Base-by-base conservation (phyloP, 306 rosid genomes). In the Nissolia schottii region DNA sequence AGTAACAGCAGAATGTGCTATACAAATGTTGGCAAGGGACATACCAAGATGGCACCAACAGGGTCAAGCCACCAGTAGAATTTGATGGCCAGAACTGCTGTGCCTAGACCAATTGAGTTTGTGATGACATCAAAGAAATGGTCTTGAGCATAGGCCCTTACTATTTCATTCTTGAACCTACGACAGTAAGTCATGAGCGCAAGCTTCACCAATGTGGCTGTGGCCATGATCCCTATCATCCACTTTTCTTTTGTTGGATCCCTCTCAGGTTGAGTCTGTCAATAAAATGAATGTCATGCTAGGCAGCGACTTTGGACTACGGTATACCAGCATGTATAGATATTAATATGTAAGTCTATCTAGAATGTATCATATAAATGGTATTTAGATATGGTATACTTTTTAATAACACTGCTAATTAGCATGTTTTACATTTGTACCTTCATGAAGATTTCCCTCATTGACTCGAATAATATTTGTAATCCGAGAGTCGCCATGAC, bases 1-100 rank as follows among this genome's bases (percentile, higher is more conserved):
- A 57, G 7, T 15, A 58, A 15, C 31, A 58, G 23, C 7, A 32
- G 3, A 12, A 28, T 66, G 27, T 28, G 25, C 25, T 7, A 4
- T 43, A 23, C n/a, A 56, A 4, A 31, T 6, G 13, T 25, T 23
- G 3, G 19, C 1, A 24, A 28, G 48, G 48, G 28, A 84, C 84
- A 32, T 79, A 89, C 98, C 70, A 88, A 9, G 27, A 91, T 76
- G 35, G 97, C 98, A 3, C 98, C 98, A 20, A 82, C 22, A 29
- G 97, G 97, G 43, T 94, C 97, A 32, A 94, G 77, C 98, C 97
- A 94, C 97, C 98, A 91, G 71, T 77, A 91, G 75, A 82, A 91
- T 49, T 32, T 80, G 91, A 91, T 86, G 50, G 98, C 96, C 28
- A 94, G 63, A 28, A 91, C 87, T 14, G 98, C 91, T 0, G 95